Conservation (phyloP, 176 grass and related monocot species). For the Zea luxurians region DNA sequence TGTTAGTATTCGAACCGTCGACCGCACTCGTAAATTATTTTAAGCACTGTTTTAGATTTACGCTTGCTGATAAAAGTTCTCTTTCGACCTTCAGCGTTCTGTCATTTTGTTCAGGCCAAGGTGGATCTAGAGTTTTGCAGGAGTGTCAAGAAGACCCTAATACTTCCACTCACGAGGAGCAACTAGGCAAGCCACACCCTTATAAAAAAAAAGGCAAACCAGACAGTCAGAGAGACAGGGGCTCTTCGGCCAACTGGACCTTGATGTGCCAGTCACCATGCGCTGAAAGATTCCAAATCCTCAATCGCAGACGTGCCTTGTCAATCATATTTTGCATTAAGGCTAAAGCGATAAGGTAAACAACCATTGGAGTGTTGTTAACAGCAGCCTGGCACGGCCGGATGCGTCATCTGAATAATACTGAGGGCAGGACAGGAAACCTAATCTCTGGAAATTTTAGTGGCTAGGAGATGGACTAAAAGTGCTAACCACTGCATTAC, state of each 20-base stretch:
- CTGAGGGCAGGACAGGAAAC: slow-evolving; percentile 22
- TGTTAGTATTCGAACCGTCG: too few species aligned
- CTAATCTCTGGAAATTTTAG: slow-evolving; percentile 38
- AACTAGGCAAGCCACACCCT: neutral
- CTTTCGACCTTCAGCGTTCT: too few species aligned
- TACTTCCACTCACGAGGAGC: neutral
- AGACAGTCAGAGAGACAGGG: neutral
- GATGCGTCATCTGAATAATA: slow-evolving; percentile 32
- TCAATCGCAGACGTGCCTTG: slow-evolving; percentile 16
- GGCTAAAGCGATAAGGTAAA: slow-evolving; percentile 42
- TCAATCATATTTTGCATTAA: slow-evolving; percentile 39
- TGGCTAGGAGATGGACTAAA: slow-evolving; percentile 18
- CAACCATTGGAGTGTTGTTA: slow-evolving; percentile 24
- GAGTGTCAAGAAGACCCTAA: too few species aligned
- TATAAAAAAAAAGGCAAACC: too few species aligned
- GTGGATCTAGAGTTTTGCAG: too few species aligned
- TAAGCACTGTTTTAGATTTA: too few species aligned
- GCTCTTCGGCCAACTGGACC: slow-evolving; percentile 4
- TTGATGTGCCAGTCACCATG: slow-evolving; percentile 33
- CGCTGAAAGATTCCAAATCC: slow-evolving; percentile 29
- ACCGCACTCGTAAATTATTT: too few species aligned
- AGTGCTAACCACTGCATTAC: slow-evolving; percentile 47
- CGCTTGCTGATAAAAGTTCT: too few species aligned
- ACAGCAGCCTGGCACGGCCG: neutral
- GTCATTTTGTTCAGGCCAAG: too few species aligned